Evolutionary conservation across 129 eudicot species (phyloP).

Genomic region (Erigeron canadensis): DNA sequence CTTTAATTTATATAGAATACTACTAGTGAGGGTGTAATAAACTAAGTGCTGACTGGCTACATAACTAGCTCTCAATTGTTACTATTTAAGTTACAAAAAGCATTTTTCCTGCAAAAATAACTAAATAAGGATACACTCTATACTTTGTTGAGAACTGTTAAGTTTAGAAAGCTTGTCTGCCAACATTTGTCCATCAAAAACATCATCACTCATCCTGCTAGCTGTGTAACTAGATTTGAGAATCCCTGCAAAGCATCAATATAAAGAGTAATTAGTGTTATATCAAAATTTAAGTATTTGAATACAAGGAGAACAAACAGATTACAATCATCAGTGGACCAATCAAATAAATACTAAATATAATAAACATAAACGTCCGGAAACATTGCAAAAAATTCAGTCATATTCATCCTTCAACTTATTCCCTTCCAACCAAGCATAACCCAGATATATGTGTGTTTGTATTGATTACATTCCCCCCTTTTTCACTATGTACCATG

Average conservation of each 20-base stretch:
- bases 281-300: neutral
- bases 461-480: too few relatives aligned
- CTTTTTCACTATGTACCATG: neutral
- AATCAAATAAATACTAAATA: neutral
- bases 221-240: conserved; percentile 32
- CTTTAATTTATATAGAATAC: neutral
- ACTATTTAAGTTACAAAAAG: conserved; percentile 15
- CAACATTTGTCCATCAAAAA: conserved; percentile 64
- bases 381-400: conserved; percentile 18
- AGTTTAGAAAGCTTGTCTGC: conserved; percentile 82
- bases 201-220: conserved; percentile 74
- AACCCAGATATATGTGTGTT: neutral
- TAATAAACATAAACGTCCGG: neutral
- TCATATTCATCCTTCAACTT: conserved; percentile 6
- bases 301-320: neutral
- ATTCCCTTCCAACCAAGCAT: neutral
- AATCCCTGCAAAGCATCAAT: conserved; percentile 33
- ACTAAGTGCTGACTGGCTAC: neutral
- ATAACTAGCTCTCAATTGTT: conserved; percentile 3
- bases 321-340: conserved; percentile 1
- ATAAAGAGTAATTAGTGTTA: conserved; percentile 4
- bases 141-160: conserved; percentile 92
- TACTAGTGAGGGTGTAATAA: conserved; percentile 1
- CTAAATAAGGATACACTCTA: conserved; percentile 99
- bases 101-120: neutral